Evolutionary conservation across 2,329 filamentous ascomycete genomes (phyloP).

Genomic region (Cadophora sp.): DNA sequence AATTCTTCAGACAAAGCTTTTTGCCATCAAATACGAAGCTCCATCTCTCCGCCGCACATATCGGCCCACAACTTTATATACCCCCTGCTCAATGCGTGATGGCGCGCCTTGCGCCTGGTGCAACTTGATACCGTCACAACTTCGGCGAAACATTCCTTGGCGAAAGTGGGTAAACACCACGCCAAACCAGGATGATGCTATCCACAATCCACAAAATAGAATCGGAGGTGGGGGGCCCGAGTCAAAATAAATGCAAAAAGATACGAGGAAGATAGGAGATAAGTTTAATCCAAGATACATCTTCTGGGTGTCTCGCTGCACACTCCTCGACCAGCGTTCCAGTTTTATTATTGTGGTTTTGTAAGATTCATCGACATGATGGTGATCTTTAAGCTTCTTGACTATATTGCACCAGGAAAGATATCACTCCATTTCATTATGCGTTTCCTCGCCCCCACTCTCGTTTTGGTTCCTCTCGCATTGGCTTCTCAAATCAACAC

Average conservation of each 20-base stretch:
- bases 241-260: neutral
- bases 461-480: slow-evolving; percentile 4
- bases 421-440: neutral
- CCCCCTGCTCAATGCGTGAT: too few species aligned
- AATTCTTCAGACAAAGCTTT: too few species aligned
- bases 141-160: neutral
- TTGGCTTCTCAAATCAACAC: slow-evolving; percentile 15
- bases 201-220: neutral
- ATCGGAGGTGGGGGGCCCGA: neutral
- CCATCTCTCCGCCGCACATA: too few species aligned
- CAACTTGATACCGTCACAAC: neutral
- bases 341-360: neutral
- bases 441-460: neutral
- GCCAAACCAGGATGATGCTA: slow-evolving; percentile 3
- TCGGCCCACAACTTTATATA: too few species aligned
- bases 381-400: too few species aligned
- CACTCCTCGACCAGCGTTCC: neutral
- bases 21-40: too few species aligned
- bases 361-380: too few species aligned
- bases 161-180: neutral
- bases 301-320: neutral
- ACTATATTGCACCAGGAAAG: too few species aligned
- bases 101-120: too few species aligned
- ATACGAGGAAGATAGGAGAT: slow-evolving; percentile 5
- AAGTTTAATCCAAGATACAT: neutral